A percentile compares a stretch with the other conserved stretches of the same genome.
phyloP scores from a whole-genome alignment of 305 asterid genomes.

The Fraxinus velutina region DNA sequence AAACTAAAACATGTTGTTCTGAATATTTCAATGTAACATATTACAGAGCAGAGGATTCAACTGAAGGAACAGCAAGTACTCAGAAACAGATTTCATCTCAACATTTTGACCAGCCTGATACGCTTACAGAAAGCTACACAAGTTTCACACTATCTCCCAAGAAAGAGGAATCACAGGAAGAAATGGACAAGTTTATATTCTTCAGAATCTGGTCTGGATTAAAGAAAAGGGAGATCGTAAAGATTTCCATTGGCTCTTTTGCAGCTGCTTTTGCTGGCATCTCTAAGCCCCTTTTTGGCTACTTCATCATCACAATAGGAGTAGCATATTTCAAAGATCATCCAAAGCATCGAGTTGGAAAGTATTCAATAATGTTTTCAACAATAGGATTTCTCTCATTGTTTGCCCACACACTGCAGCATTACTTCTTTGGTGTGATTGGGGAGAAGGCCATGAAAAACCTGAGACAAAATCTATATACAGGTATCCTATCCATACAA shows the following conservation, averaged over 20 bases:
- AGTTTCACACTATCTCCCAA: slow-evolving; percentile 27
- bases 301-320: slow-evolving; percentile 81
- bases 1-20: slow-evolving; percentile 11
- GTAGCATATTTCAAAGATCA: slow-evolving; percentile 56
- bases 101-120: slow-evolving; percentile 33
- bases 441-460: slow-evolving; percentile 77
- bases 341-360: slow-evolving; percentile 49
- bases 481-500: slow-evolving; percentile 42
- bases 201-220: slow-evolving; percentile 73
- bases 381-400: slow-evolving; percentile 58
- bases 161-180: slow-evolving; percentile 38
- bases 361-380: slow-evolving; percentile 55
- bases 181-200: slow-evolving; percentile 38
- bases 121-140: slow-evolving; percentile 29
- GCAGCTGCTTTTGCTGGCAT: slow-evolving; percentile 81
- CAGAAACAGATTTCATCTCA: slow-evolving; percentile 36
- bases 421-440: slow-evolving; percentile 61
- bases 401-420: slow-evolving; percentile 75
- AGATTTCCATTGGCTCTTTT: slow-evolving; percentile 51
- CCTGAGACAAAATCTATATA: slow-evolving; percentile 57
- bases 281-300: slow-evolving; percentile 77
- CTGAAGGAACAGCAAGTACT: slow-evolving; percentile 29
- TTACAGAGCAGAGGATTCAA: slow-evolving; percentile 39
- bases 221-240: slow-evolving; percentile 43
- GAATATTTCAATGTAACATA: slow-evolving; percentile 7